phyloP scores from a whole-genome alignment of 1,139 yeast species.

The Yamadazyma diddensiae region DNA sequence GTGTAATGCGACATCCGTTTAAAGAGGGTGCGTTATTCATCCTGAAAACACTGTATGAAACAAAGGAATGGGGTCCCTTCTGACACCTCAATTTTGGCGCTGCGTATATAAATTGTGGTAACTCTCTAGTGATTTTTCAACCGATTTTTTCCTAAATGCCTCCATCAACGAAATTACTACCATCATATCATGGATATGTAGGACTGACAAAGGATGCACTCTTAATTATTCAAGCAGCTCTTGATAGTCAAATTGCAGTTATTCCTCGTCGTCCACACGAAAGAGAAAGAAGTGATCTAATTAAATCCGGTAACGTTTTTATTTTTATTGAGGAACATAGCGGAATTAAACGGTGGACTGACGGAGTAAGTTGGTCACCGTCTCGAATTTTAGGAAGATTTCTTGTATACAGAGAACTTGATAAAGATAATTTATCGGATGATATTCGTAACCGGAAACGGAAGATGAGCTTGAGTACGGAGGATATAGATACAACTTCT shows the following conservation, averaged over 20 bases:
- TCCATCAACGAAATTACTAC: conserved; percentile 26
- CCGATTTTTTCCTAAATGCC: not conserved
- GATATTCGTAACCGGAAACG: conserved; percentile 22
- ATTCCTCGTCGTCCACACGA: conserved; percentile 83
- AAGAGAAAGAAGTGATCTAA: conserved; percentile 63
- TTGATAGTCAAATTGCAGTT: conserved; percentile 58
- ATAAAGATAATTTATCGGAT: conserved; percentile 32
- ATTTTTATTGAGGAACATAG: conserved; percentile 81
- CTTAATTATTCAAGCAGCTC: conserved; percentile 72
- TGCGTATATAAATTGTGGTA: not conserved
- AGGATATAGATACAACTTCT: conserved; percentile 11
- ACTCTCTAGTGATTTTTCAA: not conserved
- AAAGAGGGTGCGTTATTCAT: too few species aligned
- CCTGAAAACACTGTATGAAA: not conserved
- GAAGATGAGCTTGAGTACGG: conserved; percentile 14
- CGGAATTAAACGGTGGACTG: conserved; percentile 92
- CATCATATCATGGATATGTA: conserved; percentile 77
- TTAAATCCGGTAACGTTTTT: conserved; percentile 76
- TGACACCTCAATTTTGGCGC: too few species aligned
- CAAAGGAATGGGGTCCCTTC: not conserved
- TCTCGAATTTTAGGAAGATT: conserved; percentile 82
- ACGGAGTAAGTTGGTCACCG: conserved; percentile 91
- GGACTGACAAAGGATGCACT: conserved; percentile 83
- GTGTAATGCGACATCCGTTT: too few species aligned
- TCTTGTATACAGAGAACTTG: conserved; percentile 76